phyloP scores from a whole-genome alignment of 2,329 filamentous ascomycete genomes.

The Curvularia lunata region DNA sequence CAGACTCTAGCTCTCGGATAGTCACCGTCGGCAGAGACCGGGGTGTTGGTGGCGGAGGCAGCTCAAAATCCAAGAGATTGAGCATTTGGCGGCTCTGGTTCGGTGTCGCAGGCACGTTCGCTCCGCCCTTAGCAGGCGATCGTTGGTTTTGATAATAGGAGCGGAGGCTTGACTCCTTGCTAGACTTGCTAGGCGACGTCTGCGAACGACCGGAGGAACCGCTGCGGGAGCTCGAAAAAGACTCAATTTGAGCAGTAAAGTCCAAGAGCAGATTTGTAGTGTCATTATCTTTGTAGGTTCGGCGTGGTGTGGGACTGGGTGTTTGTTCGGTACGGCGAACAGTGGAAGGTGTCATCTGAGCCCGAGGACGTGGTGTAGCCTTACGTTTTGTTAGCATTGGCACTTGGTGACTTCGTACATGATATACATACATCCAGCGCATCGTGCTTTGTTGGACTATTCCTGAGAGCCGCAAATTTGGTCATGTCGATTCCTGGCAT shows the following conservation, averaged over 20 bases:
- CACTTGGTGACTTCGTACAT: background rate
- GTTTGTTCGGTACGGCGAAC: conserved; percentile 53
- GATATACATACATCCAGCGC: conserved; percentile 23
- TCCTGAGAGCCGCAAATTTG: conserved; percentile 75
- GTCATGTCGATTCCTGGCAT: conserved; percentile 80
- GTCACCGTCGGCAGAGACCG: conserved; percentile 90
- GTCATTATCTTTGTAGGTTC: conserved; percentile 58
- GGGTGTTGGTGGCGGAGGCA: conserved; percentile 91
- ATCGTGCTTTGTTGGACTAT: conserved; percentile 56
- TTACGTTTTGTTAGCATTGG: conserved; percentile 17
- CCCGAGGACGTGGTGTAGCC: conserved; percentile 45
- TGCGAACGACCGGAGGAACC: conserved; percentile 47
- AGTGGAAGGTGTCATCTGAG: conserved; percentile 58
- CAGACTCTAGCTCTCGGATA: conserved; percentile 86
- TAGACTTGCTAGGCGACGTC: conserved; percentile 60
- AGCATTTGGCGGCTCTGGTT: conserved; percentile 42
- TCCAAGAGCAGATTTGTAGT: conserved; percentile 84
- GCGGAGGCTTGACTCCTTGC: conserved; percentile 59
- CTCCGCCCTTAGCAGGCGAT: conserved; percentile 40
- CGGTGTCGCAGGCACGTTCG: conserved; percentile 39
- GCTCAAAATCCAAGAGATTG: conserved; percentile 77
- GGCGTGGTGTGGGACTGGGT: conserved; percentile 61
- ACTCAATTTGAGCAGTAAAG: conserved; percentile 79
- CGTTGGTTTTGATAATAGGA: conserved; percentile 44
- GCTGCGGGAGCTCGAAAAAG: conserved; percentile 53